Evolutionary conservation across 352 stramenopile species (phyloP), one percentile per base, ranked within the genome.

Genomic region (Pythium insidiosum): DNA sequence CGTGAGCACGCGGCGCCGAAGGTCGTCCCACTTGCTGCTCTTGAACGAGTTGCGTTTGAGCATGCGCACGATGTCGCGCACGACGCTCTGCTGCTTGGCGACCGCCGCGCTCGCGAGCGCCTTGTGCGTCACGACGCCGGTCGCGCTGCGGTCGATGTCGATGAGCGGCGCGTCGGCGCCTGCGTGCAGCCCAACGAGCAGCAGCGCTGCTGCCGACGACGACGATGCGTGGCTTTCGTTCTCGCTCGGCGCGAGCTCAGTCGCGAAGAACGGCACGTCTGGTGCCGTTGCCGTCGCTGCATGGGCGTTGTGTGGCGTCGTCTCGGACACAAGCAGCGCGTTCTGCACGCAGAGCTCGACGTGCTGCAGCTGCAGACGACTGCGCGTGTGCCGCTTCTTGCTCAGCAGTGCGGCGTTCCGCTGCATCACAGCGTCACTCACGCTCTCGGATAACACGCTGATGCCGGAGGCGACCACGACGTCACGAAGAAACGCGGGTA

Each of bases 381-480:
- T 6, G 2, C 25, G 18, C 6, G 43, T 33, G 7, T 29, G 31
- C 20, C 6, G 6, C 35, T 50, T 50, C 43, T 41, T 50, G 18
- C 15, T 33, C 33, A 50, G 23, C 9, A 50, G 22, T 13, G 43
- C 18, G 15, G 31, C 31, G n/a, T 50, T 50, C 16, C 15, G 9
- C 3, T n/a, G 3, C 5, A 35, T 16, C 21, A 50, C 33, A 22
- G 5, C 19, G 4, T 34, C 43, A 5, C 41, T 22, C 5, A 23
- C 31, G 9, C 33, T 41, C 4, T 4, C 10, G 11, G 38, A 10
- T 5, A 50, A n/a, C 15, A 34, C 43, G 25, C 25, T 35, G 10
- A 50, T n/a, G 5, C 25, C 11, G 5, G 22, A 20, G 4, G 22
- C 13, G 3, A 15, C 7, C 2, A 50, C 18, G 6, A 50, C n/a